Percentiles rank a stretch among this genome's conserved stretches.
These are phyloP conservation scores for Cordyceps tenuipes DNA, from an alignment of 2,329 filamentous ascomycete species.

Conservation along the genomic window DNA sequence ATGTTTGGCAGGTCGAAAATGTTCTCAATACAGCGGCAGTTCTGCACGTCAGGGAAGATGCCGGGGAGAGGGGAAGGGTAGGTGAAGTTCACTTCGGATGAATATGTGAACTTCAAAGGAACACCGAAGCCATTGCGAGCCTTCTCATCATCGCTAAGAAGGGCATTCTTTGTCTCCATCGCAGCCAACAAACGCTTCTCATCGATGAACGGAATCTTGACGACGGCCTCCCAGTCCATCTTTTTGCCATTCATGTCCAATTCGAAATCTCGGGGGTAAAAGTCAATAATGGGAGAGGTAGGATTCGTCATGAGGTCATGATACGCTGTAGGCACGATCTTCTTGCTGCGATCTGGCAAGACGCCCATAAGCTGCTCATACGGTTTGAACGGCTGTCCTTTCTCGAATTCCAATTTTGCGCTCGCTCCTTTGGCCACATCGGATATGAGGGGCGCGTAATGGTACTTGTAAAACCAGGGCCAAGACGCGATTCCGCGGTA, in stretches of 20 bases:
- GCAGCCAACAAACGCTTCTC: constrained; percentile 76
- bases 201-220: constrained; percentile 98
- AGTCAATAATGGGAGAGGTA: constrained; percentile 90
- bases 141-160: constrained; percentile 71
- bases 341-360: constrained; percentile 92
- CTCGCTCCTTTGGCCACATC: constrained; percentile 84
- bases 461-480: constrained; percentile 97
- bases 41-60: constrained; percentile 78
- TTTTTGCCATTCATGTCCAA: constrained; percentile 99
- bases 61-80: constrained; percentile 86
- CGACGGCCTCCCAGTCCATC: constrained; percentile 98
- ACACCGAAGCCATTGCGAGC: constrained; percentile 85
- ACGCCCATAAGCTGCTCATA: constrained; percentile 98
- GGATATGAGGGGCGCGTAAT: constrained; percentile 97
- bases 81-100: constrained; percentile 63
- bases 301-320: constrained; percentile 88
- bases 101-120: constrained; percentile 86
- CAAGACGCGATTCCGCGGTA: constrained; percentile 95
- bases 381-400: constrained; percentile 90
- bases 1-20: constrained; percentile 91
- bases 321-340: constrained; percentile 81
- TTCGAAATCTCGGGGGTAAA: constrained; percentile 94
- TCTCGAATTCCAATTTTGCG: constrained; percentile 82
- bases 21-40: constrained; percentile 90
- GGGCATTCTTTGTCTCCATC: constrained; percentile 75